Evolutionary conservation across 768 basidiomycete genomes (phyloP).

Genomic region (Coprinopsis strossmayeri): DNA sequence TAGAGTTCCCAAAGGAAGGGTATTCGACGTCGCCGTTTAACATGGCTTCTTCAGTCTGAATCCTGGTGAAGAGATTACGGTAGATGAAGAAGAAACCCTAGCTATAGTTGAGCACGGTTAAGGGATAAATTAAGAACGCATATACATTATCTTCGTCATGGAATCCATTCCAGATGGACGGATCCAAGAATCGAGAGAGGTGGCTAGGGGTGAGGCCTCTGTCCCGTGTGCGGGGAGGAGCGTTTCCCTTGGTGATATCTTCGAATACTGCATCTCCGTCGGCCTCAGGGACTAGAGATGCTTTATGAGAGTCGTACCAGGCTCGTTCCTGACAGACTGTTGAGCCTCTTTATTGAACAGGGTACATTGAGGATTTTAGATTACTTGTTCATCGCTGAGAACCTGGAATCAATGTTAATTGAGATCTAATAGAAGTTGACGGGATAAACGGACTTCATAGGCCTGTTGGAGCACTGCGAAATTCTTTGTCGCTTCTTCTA

Average conservation of each 20-base stretch:
- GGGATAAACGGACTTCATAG: constrained; percentile 62
- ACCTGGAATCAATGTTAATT: constrained; percentile 41
- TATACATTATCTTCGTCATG: constrained; percentile 56
- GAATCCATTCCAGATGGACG: constrained; percentile 57
- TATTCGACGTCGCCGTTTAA: constrained; percentile 39
- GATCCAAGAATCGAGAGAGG: constrained; percentile 78
- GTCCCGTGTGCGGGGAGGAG: constrained; percentile 46
- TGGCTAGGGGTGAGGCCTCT: constrained; percentile 79
- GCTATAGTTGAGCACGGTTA: constrained; percentile 1
- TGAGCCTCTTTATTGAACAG: not conserved
- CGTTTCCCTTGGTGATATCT: constrained; percentile 70
- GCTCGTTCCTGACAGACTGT: constrained; percentile 80
- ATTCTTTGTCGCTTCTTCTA: constrained; percentile 79
- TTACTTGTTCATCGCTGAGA: constrained; percentile 90
- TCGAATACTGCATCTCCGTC: constrained; percentile 84
- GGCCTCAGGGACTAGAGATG: constrained; percentile 70
- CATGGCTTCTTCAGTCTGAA: constrained; percentile 73
- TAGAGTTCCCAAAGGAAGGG: constrained; percentile 78
- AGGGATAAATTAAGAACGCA: not conserved
- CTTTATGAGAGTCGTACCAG: constrained; percentile 94
- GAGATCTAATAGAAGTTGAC: constrained; percentile 3
- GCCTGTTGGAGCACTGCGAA: constrained; percentile 92
- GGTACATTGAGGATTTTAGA: constrained; percentile 16
- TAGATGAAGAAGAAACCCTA: constrained; percentile 92
- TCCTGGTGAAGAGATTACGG: constrained; percentile 75